phyloP scores from a whole-genome alignment of 179 eudicot genomes.

The Vitellaria paradoxa region DNA sequence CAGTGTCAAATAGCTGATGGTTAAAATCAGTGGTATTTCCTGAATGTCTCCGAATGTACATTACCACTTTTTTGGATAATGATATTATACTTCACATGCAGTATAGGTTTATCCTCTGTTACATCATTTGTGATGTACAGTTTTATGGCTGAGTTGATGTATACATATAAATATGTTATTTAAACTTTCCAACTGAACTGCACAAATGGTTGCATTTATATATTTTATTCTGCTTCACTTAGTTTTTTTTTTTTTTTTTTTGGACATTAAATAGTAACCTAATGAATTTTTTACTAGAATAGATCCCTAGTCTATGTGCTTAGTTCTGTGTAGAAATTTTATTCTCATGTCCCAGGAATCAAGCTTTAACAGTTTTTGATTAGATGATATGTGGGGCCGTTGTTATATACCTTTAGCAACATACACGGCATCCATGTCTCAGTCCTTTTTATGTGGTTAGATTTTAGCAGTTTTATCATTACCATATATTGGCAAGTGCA shows the following conservation, averaged over 20 bases:
- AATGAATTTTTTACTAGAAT: background rate
- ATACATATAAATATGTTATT: too few species aligned
- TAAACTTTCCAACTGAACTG: background rate
- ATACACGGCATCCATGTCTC: too few species aligned
- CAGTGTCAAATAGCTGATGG: background rate
- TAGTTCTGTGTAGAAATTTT: background rate
- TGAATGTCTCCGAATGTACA: background rate
- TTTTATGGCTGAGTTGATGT: too few species aligned
- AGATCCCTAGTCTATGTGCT: background rate
- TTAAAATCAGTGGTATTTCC: background rate
- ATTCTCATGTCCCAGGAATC: background rate
- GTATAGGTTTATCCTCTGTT: background rate
- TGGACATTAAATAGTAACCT: background rate
- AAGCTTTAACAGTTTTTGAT: background rate
- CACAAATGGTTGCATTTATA: background rate
- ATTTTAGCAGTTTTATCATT: too few species aligned
- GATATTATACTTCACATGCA: background rate
- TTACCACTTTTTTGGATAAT: background rate
- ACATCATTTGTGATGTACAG: too few species aligned
- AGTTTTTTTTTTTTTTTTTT: background rate
- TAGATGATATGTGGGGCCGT: background rate
- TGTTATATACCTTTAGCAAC: background rate
- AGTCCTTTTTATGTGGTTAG: too few species aligned
- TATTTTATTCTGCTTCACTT: background rate
- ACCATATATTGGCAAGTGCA: too few species aligned